phyloP scores from a whole-genome alignment of 2,329 filamentous ascomycete species.

The Xenosphaeropsis pyriputrescens region DNA sequence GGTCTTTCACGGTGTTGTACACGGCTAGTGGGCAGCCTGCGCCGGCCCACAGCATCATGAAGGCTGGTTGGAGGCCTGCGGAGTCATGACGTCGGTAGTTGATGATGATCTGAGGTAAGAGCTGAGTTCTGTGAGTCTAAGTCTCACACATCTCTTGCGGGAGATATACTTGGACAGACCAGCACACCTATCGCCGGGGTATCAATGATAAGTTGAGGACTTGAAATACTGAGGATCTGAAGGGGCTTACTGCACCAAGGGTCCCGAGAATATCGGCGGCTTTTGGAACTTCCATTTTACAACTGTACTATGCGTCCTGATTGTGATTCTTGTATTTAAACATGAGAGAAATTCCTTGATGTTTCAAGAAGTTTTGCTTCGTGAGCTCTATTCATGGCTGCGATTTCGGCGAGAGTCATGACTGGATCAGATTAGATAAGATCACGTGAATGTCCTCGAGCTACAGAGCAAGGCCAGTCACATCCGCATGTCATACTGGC shows the following conservation, averaged over 20 bases:
- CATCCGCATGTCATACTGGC: too few relatives aligned
- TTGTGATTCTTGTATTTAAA: too few relatives aligned
- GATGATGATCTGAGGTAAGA: conserved; percentile 55
- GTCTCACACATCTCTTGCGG: background rate
- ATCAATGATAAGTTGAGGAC: background rate
- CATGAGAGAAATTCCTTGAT: too few relatives aligned
- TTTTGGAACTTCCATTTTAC: conserved; percentile 34
- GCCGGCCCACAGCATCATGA: conserved; percentile 60
- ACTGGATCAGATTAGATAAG: too few relatives aligned
- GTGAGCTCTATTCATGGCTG: too few relatives aligned
- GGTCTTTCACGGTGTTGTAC: conserved; percentile 18
- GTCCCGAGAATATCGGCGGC: conserved; percentile 45
- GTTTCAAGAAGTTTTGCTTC: too few relatives aligned
- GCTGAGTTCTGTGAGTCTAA: conserved; percentile 20
- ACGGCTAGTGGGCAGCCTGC: conserved; percentile 51
- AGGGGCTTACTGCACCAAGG: conserved; percentile 32
- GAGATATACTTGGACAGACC: conserved; percentile 42
- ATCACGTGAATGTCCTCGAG: too few relatives aligned
- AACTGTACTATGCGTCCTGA: too few relatives aligned
- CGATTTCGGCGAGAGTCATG: too few relatives aligned
- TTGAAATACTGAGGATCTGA: background rate
- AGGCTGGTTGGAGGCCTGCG: conserved; percentile 47
- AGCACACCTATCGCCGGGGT: conserved; percentile 24
- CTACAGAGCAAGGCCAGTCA: too few relatives aligned
- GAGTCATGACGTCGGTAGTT: conserved; percentile 54